Evolutionary conservation across 495 filamentous ascomycete species (phyloP), one percentile per base, ranked within the genome.

Genomic region (Aspergillus coremiiformis): DNA sequence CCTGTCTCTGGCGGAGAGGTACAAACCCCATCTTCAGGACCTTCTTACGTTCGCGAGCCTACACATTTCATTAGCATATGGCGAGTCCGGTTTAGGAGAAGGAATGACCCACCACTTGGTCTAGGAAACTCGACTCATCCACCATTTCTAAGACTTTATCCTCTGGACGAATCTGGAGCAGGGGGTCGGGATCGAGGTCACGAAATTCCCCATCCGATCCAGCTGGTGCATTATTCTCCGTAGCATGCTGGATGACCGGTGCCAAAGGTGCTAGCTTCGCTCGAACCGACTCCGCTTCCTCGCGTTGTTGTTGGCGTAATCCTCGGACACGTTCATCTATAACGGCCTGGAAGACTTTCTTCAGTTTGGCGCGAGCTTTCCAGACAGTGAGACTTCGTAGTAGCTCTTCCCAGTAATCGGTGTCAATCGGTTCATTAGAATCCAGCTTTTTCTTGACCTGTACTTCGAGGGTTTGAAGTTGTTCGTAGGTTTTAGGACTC

Each of bases 321-420:
- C 78, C 76, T 27, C 83, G 76, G 39, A 92, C 77, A 11, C 87
- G 81, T 42, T 84, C 84, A 29, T 83, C 81, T 56, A 90, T 81
- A 51, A 96, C 85, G 5, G 80, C 80, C 51, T 88, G 82, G 54
- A 85, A 93, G 8, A 96, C 81, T 39, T 82, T 83, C 67, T 85
- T 84, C 29, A 98, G 69, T 59, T 86, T 88, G 2, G 92, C 89
- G 62, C 87, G 89, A 5, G 92, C 89, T 68, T 96, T 97, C 82
- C 86, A 96, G 3, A 95, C 83, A 12, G 84, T 74, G 35, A 98
- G 71, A 61, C 85, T 95, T 55, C 84, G 81, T 43, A 97, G 75
- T 2, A 98, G 78, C 60, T 94, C 87, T 57, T 95, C 90, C 93
- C 93, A 98, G 66, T 97, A 98, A 65, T 98, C 93, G 4, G 85